phyloP scores from a whole-genome alignment of 169 alveolate genomes.

The Nephromyces sp. region DNA sequence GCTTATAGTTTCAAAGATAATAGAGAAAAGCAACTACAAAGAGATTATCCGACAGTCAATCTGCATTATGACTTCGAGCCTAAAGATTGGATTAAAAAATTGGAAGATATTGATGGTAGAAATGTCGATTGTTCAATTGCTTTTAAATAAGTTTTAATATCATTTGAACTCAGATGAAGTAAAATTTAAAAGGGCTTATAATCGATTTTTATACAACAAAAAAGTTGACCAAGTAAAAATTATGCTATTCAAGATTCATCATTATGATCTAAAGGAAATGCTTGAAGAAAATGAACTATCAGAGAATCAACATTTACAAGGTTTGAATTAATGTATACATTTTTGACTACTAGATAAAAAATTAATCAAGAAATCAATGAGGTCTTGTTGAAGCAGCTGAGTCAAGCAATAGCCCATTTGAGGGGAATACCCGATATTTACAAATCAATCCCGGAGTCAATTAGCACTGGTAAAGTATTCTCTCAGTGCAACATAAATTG shows the following conservation, averaged over 20 bases:
- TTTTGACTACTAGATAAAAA: no score
- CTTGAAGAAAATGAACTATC: no score
- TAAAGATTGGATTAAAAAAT: slow-evolving; percentile 21
- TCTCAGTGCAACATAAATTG: neutral
- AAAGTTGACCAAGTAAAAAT: neutral
- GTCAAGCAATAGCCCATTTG: neutral
- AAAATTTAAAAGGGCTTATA: neutral
- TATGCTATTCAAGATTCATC: no score
- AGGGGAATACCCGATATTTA: neutral
- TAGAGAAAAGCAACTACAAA: no score
- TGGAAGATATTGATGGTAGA: neutral
- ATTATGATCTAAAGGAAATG: no score
- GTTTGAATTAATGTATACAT: no score
- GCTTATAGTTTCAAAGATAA: neutral
- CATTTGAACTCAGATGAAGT: neutral
- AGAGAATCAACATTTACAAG: no score
- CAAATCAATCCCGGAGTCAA: neutral
- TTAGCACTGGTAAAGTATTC: neutral
- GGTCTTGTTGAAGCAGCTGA: neutral
- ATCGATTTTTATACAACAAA: neutral
- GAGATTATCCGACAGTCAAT: neutral
- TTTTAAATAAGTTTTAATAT: neutral
- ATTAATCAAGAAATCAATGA: neutral
- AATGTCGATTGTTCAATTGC: neutral
- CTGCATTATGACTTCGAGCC: slow-evolving; percentile 30